These are phyloP conservation scores for Scheffersomyces insectosa DNA, from an alignment of 1,139 yeast species.

Conservation along the genomic window DNA sequence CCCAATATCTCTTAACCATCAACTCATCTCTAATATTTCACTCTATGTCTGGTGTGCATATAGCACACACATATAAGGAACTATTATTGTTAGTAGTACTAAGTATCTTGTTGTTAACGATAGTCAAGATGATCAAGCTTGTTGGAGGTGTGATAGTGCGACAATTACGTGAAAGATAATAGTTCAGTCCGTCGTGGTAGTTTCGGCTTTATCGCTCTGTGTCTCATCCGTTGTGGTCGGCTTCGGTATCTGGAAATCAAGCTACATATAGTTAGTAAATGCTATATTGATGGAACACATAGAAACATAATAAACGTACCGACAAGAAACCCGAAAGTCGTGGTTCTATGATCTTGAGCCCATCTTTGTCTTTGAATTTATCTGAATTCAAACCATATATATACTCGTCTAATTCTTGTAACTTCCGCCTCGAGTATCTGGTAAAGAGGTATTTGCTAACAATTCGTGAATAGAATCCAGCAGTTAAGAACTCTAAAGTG, in stretches of 20 bases:
- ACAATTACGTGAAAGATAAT: too few species aligned
- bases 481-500: constrained; percentile 49
- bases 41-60: too few species aligned
- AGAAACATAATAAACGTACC: constrained; percentile 32
- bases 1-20: too few species aligned
- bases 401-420: constrained; percentile 46
- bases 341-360: constrained; percentile 52
- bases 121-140: not conserved
- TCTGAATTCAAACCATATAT: constrained; percentile 40
- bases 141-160: constrained; percentile 18
- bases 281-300: not conserved
- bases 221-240: too few species aligned
- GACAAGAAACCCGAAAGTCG: constrained; percentile 62
- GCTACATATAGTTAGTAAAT: constrained; percentile 16
- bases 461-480: constrained; percentile 28
- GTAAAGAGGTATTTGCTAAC: constrained; percentile 17
- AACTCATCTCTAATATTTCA: too few species aligned
- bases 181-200: too few species aligned
- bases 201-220: too few species aligned
- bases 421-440: constrained; percentile 25
- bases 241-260: constrained; percentile 52
- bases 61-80: too few species aligned
- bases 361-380: constrained; percentile 20
- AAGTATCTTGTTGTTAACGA: too few species aligned
- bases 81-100: too few species aligned